Evolutionary conservation across 768 basidiomycete genomes (phyloP).

Genomic region (Stropharia rugosoannulata): DNA sequence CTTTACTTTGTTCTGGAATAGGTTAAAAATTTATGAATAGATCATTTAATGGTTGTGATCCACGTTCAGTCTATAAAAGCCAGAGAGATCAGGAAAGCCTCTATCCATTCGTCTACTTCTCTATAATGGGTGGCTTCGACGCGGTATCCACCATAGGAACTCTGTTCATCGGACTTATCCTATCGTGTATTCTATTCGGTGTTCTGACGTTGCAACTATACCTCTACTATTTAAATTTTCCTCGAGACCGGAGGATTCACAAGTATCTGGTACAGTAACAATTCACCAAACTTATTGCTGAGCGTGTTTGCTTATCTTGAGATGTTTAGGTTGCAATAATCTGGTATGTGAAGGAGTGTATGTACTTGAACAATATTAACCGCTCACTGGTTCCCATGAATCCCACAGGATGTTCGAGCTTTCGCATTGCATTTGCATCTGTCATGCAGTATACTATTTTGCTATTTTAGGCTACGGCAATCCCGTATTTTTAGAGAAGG

Average conservation of each 20-base stretch:
- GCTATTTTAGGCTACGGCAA: conserved; percentile 5
- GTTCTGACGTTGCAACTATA: conserved; percentile 5
- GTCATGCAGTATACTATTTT: background rate
- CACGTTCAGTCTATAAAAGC: no score
- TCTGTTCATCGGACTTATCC: background rate
- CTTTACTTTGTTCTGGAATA: no score
- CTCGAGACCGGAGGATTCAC: background rate
- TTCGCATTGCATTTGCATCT: conserved; percentile 1
- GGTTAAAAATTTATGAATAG: no score
- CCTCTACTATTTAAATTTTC: conserved; percentile 6
- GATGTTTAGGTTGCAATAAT: background rate
- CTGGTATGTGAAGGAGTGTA: background rate
- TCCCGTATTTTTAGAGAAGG: background rate
- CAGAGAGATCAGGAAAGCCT: no score
- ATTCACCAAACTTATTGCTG: background rate
- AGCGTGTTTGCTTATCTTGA: background rate
- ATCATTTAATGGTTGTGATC: no score
- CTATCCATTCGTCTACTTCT: no score
- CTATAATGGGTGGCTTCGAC: no score
- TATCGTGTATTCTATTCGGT: conserved; percentile 9
- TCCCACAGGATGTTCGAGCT: conserved; percentile 1
- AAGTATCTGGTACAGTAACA: background rate
- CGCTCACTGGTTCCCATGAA: no score
- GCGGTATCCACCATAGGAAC: conserved; percentile 3
- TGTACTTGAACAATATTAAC: background rate